phyloP scores from a whole-genome alignment of 331 rosid species.

The Pyracantha coccinea region DNA sequence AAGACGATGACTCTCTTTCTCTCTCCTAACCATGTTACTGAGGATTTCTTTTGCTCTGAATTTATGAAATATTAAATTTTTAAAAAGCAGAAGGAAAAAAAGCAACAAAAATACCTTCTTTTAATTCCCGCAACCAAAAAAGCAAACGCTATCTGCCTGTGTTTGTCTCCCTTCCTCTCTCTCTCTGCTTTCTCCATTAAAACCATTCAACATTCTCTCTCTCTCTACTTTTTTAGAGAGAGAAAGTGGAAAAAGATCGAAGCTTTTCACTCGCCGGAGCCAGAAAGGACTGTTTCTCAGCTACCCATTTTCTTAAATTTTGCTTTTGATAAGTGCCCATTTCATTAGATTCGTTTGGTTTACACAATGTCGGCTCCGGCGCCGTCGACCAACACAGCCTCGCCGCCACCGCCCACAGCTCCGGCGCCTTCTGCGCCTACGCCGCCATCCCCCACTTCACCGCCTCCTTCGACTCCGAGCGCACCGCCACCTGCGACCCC shows the following conservation, averaged over 20 bases:
- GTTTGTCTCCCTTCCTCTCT: background rate
- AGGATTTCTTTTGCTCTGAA: background rate
- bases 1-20: background rate
- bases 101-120: background rate
- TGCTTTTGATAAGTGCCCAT: background rate
- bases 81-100: background rate
- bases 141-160: background rate
- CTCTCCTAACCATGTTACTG: background rate
- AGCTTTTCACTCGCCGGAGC: background rate
- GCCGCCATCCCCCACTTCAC: slow-evolving; percentile 15
- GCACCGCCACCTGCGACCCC: slow-evolving; percentile 25
- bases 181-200: background rate
- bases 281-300: background rate
- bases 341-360: background rate
- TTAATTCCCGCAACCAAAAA: background rate
- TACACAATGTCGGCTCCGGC: slow-evolving; percentile 29
- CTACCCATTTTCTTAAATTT: background rate
- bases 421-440: slow-evolving; percentile 14
- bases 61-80: too few species aligned
- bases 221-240: background rate
- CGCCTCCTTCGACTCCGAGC: slow-evolving; percentile 19
- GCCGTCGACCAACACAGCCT: slow-evolving; percentile 30
- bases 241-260: background rate
- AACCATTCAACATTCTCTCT: slow-evolving; percentile 7
- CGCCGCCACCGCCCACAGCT: slow-evolving; percentile 28